phyloP scores from a whole-genome alignment of 2,329 filamentous ascomycete genomes.

The Clonostachys chloroleuca region DNA sequence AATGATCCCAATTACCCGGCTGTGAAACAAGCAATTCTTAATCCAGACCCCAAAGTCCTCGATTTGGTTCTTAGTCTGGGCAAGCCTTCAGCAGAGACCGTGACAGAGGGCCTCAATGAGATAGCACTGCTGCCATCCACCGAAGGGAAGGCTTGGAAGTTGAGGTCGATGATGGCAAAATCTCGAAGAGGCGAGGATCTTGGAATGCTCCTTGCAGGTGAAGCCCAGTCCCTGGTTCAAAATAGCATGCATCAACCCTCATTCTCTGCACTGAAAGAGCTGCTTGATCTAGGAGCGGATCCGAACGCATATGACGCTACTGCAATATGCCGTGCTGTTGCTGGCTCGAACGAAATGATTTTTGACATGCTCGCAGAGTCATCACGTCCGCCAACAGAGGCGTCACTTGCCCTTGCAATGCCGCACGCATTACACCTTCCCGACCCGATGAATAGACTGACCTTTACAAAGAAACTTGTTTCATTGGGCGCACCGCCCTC shows the following conservation, averaged over 20 bases:
- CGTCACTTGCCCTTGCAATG: constrained; percentile 42
- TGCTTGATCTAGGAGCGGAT: constrained; percentile 47
- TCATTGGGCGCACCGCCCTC: constrained; percentile 39
- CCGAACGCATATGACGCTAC: constrained; percentile 48
- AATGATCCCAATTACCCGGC: constrained; percentile 41
- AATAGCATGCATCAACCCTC: constrained; percentile 26
- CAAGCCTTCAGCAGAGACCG: constrained; percentile 34
- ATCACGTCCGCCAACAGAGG: constrained; percentile 25
- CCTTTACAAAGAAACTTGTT: constrained; percentile 44
- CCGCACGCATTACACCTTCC: constrained; percentile 46
- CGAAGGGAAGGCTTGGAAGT: constrained; percentile 41
- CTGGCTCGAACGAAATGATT: constrained; percentile 35
- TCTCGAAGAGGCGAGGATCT: constrained; percentile 36
- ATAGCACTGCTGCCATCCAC: constrained; percentile 37
- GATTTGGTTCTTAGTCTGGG: constrained; percentile 41
- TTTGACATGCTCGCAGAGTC: constrained; percentile 42
- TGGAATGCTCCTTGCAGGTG: constrained; percentile 40
- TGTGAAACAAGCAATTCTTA: constrained; percentile 31
- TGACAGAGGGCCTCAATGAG: constrained; percentile 35
- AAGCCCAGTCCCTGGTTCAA: constrained; percentile 40
- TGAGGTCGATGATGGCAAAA: constrained; percentile 39
- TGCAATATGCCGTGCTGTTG: constrained; percentile 45
- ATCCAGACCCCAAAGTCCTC: constrained; percentile 42
- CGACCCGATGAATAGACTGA: constrained; percentile 45
- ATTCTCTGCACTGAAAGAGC: constrained; percentile 35